Conservation (phyloP, 371 early-diverging fungal species). For the Mucor saturninus region DNA sequence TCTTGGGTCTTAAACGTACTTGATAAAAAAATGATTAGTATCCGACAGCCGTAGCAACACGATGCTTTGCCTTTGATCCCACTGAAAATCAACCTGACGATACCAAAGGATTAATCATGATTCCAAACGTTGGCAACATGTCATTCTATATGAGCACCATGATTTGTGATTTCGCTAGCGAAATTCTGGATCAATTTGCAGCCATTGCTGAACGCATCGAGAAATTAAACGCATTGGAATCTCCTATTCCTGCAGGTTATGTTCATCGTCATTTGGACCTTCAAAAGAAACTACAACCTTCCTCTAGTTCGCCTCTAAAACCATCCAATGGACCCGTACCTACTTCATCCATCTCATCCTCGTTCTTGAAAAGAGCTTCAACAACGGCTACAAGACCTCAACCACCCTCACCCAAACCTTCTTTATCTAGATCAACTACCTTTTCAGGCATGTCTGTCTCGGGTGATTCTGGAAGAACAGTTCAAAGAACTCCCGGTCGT, state of each 20-base stretch:
- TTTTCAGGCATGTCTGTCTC: conserved; percentile 34
- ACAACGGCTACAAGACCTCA: conserved; percentile 17
- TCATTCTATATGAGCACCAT: conserved; percentile 77
- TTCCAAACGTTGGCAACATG: conserved; percentile 82
- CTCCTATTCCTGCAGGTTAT: conserved; percentile 34
- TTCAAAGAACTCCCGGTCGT: conserved; percentile 71
- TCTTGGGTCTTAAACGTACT: too few species aligned
- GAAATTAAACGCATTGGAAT: conserved; percentile 39
- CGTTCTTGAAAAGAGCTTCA: conserved; percentile 30
- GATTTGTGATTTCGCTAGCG: conserved; percentile 76
- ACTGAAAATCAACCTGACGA: conserved; percentile 75
- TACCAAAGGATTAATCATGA: conserved; percentile 75
- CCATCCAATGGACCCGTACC: conserved; percentile 13
- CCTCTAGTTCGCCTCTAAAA: conserved; percentile 15
- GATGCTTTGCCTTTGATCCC: conserved; percentile 87
- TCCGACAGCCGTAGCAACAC: conserved; percentile 72
- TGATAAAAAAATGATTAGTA: conserved; percentile 52
- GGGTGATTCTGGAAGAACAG: conserved; percentile 71
- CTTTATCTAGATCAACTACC: conserved; percentile 26
- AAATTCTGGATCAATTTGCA: conserved; percentile 62
- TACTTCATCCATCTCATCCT: conserved; percentile 16
- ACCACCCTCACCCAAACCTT: conserved; percentile 33
- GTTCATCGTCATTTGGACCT: conserved; percentile 11
- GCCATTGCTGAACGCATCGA: conserved; percentile 46
- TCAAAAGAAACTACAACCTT: conserved; percentile 5